phyloP scores from a whole-genome alignment of 1,284 basidiomycete genomes.

The Cutaneotrichosporon sp. region DNA sequence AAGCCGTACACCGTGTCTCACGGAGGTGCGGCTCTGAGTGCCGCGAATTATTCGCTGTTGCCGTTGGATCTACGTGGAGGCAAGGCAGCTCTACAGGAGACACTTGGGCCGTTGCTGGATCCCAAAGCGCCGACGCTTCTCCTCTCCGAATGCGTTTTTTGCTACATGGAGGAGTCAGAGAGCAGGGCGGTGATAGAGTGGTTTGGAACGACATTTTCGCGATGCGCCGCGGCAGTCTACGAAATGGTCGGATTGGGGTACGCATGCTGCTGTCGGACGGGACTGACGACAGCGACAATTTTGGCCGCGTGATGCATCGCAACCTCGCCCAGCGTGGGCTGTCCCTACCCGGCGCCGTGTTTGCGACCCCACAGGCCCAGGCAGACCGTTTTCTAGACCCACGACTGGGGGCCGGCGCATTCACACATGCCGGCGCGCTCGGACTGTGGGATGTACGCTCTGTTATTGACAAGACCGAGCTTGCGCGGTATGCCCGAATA shows the following conservation, averaged over 20 bases:
- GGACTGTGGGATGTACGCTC: constrained; percentile 65
- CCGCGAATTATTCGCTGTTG: constrained; percentile 65
- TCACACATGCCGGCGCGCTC: constrained; percentile 55
- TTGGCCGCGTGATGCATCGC: constrained; percentile 79
- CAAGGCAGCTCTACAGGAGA: constrained; percentile 3
- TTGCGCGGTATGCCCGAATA: constrained; percentile 55
- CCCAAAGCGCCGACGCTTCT: constrained; percentile 67
- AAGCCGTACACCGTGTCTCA: constrained; percentile 41
- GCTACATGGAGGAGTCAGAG: constrained; percentile 67
- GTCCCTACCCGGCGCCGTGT: constrained; percentile 67
- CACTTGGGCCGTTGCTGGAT: constrained; percentile 54
- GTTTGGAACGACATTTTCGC: constrained; percentile 60
- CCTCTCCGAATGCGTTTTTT: constrained; percentile 84
- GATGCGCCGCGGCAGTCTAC: constrained; percentile 58
- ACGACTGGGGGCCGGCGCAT: constrained; percentile 47
- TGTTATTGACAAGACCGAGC: constrained; percentile 57
- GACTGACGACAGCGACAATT: constrained; percentile 55
- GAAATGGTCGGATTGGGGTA: constrained; percentile 78
- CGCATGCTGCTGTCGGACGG: constrained; percentile 6
- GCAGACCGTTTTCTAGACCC: constrained; percentile 56
- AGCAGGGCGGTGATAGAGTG: constrained; percentile 63
- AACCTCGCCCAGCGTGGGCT: constrained; percentile 77
- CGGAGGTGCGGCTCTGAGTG: constrained; percentile 64
- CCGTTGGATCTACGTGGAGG: constrained; percentile 65
- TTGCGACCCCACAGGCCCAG: constrained; percentile 57